Base-by-base conservation (phyloP, 768 basidiomycete genomes). In the Pleurotus tuoliensis region DNA sequence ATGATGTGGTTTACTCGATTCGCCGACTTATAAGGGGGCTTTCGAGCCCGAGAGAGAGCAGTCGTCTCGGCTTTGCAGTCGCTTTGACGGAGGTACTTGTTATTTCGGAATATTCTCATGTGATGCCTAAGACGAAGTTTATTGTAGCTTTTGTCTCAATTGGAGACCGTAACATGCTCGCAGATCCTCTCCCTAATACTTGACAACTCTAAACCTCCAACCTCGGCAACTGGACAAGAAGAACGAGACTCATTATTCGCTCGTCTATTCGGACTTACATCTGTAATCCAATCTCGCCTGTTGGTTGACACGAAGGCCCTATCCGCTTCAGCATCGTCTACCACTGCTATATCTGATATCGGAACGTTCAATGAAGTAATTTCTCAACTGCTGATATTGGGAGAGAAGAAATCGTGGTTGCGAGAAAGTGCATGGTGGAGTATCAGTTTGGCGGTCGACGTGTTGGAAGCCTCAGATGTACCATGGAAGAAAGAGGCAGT, bases 241-340 rank as follows among this genome's bases (percentile, higher is more conserved):
- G 91, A 94, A 71, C 85, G 96, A 57, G 96, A 99, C 69, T 73
- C 91, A 48, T 78, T 94, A 50, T 98, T 99, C 67, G 94, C 94
- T 8, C 85, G 92, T 24, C 76, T 99, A 9, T 97, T 98, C 68
- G 96, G 96, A 15, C 75, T 97, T 57, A 87, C 86, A 15, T 79
- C 93, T 13, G 76, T 98, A 63, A 82, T 96, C 54, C 88, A 90
- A 58, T 98, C 96, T 2, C 86, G 90, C 20, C 76, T 95, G 47
- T 76, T 95, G 53, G 82, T 88, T 39, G 84, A 88, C 52, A 73
- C 77, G 24, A 79, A 68, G 4, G 78, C 86, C 2, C 69, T 87
- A 5, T 75, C 77, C 8, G 72, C 75, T 18, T 80, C 83, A 39
- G 74, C 79, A 1, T 82, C 82, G 7, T 79, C 83, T 20, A 73